Percentiles rank a stretch among this genome's conserved stretches.
Conservation (phyloP, 495 filamentous ascomycete species). For the Sordaria brevicollis region DNA sequence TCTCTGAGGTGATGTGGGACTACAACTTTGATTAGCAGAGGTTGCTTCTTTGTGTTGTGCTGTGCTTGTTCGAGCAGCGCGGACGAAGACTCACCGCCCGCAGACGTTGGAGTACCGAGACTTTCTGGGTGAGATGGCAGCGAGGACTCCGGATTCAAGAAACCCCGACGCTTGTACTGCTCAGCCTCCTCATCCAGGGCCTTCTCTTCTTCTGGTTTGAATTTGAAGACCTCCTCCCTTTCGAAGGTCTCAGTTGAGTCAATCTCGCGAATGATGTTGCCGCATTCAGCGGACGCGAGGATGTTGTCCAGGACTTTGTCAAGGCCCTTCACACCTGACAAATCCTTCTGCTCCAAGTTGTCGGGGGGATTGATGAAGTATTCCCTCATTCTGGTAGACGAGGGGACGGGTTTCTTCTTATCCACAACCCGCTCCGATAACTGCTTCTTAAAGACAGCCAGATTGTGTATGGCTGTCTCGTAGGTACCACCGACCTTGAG, state of each 20-base stretch:
- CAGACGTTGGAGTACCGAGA: background rate
- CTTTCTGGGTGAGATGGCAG: background rate
- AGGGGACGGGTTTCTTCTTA: slow-evolving; percentile 59
- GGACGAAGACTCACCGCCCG: slow-evolving; percentile 6
- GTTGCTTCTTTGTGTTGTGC: background rate
- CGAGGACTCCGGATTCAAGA: background rate
- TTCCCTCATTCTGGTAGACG: slow-evolving; percentile 38
- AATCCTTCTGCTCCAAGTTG: slow-evolving; percentile 38
- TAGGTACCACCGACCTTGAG: slow-evolving; percentile 70
- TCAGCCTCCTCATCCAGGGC: slow-evolving; percentile 21
- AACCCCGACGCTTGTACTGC: slow-evolving; percentile 8
- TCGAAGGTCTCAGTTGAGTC: slow-evolving; percentile 35
- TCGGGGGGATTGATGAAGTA: slow-evolving; percentile 48
- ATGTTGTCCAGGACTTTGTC: slow-evolving; percentile 66
- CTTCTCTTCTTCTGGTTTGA: slow-evolving; percentile 25
- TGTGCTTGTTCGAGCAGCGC: background rate
- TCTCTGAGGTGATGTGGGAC: slow-evolving; percentile 5
- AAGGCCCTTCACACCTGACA: slow-evolving; percentile 45
- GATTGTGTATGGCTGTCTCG: slow-evolving; percentile 61
- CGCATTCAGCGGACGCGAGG: slow-evolving; percentile 22
- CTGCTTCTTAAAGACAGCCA: slow-evolving; percentile 68
- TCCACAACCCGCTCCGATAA: slow-evolving; percentile 73
- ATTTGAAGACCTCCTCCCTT: slow-evolving; percentile 29
- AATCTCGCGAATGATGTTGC: slow-evolving; percentile 22
- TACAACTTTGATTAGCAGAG: slow-evolving; percentile 3